Evolutionary conservation across 148 eudicot genomes (phyloP).

Genomic region (Vaccinium corymbosum): DNA sequence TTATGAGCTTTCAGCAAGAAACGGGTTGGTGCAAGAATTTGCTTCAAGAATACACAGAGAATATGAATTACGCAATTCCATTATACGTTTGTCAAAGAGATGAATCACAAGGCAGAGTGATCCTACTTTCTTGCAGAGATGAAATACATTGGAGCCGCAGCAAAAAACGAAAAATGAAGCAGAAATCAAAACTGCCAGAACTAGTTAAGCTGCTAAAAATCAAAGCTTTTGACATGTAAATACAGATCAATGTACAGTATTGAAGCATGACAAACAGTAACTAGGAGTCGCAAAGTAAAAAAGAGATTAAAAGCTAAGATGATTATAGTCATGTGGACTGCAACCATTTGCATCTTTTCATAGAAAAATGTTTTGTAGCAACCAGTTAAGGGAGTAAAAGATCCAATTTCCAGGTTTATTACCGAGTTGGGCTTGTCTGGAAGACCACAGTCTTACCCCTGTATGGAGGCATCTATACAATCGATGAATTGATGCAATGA

Average conservation of each 20-base stretch:
- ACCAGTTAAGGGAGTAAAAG: too few species aligned
- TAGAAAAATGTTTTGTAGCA: too few species aligned
- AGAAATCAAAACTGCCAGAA: slow-evolving; percentile 91
- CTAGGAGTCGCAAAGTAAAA: too few species aligned
- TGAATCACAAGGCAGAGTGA: slow-evolving; percentile 27
- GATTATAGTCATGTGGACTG: too few species aligned
- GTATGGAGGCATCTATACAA: too few species aligned
- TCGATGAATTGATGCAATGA: not conserved
- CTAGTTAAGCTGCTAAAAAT: slow-evolving; percentile 1
- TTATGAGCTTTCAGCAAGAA: slow-evolving; percentile 57
- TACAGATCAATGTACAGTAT: too few species aligned
- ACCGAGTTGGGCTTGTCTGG: too few species aligned
- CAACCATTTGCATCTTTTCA: too few species aligned
- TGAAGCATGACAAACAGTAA: too few species aligned
- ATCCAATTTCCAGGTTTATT: not conserved
- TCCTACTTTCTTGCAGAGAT: slow-evolving; percentile 56
- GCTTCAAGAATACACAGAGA: slow-evolving; percentile 92
- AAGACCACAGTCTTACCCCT: too few species aligned
- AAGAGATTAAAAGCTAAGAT: too few species aligned
- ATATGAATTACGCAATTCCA: slow-evolving; percentile 92
- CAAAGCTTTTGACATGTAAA: too few species aligned
- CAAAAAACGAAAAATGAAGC: slow-evolving; percentile 86
- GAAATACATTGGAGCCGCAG: slow-evolving; percentile 71
- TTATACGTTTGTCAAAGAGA: slow-evolving; percentile 45
- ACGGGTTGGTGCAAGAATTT: slow-evolving; percentile 92